A percentile compares a stretch with the other conserved stretches of the same genome.
Conservation (phyloP, 2,329 filamentous ascomycete genomes). For the Penicillium freii region DNA sequence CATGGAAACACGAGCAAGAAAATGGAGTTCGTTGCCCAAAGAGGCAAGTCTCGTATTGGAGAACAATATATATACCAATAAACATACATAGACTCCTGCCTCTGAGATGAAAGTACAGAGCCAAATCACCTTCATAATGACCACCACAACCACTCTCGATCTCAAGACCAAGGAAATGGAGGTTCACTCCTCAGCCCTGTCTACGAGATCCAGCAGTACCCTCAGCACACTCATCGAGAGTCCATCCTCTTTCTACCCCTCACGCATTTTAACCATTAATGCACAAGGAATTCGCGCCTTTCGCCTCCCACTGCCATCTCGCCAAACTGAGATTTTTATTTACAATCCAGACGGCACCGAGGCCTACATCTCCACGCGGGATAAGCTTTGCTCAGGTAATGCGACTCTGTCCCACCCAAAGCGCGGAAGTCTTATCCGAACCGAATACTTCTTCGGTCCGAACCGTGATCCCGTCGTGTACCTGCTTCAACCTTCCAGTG, state of each 20-base stretch:
- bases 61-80: neutral
- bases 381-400: conserved; percentile 49
- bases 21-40: conserved; percentile 1
- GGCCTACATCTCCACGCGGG: conserved; percentile 55
- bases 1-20: neutral
- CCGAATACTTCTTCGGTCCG: conserved; percentile 59
- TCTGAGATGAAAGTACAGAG: neutral
- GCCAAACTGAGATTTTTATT: conserved; percentile 39
- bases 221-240: conserved; percentile 8
- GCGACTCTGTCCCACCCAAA: conserved; percentile 48
- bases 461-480: conserved; percentile 51
- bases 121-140: neutral
- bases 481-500: conserved; percentile 29
- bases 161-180: conserved; percentile 6
- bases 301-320: conserved; percentile 38
- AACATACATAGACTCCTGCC: neutral
- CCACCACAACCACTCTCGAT: conserved; percentile 6
- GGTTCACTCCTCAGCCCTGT: conserved; percentile 7
- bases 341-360: conserved; percentile 38
- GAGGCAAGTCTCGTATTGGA: conserved; percentile 23
- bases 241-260: conserved; percentile 9
- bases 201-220: conserved; percentile 11
- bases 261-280: conserved; percentile 21
- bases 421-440: conserved; percentile 46
- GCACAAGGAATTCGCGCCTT: conserved; percentile 30